Evolutionary conservation across 2,329 filamentous ascomycete species (phyloP).

Genomic region (Cadophora sp.): DNA sequence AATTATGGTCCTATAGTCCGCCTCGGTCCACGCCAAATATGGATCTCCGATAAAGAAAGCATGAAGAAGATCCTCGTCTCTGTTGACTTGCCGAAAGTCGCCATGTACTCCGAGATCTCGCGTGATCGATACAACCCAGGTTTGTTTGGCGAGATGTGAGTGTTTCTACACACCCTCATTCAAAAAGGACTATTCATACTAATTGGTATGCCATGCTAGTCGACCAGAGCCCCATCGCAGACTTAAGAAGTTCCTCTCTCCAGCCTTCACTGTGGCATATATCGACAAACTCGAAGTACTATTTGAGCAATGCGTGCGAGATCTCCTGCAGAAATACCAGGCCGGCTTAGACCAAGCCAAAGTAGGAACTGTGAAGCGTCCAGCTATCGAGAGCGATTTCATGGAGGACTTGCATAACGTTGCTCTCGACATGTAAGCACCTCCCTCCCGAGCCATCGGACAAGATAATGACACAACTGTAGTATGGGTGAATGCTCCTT

Average conservation of each 20-base stretch:
- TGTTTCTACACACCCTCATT: background rate
- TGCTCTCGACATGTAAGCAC: slow-evolving; percentile 35
- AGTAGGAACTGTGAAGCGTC: background rate
- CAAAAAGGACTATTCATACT: background rate
- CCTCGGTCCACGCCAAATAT: slow-evolving; percentile 36
- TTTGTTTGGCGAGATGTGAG: slow-evolving; percentile 37
- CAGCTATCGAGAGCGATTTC: slow-evolving; percentile 32
- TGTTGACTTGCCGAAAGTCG: slow-evolving; percentile 36
- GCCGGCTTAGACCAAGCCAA: slow-evolving; percentile 22
- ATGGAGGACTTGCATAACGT: slow-evolving; percentile 43
- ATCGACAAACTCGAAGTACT: slow-evolving; percentile 38
- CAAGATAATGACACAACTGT: background rate
- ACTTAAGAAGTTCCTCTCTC: slow-evolving; percentile 40
- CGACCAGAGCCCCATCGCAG: slow-evolving; percentile 38
- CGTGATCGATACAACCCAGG: slow-evolving; percentile 28
- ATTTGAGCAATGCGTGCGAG: slow-evolving; percentile 34
- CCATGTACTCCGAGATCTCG: slow-evolving; percentile 38
- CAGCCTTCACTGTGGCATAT: slow-evolving; percentile 40
- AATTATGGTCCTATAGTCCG: slow-evolving; percentile 35
- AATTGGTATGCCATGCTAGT: slow-evolving; percentile 16
- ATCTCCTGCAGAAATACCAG: slow-evolving; percentile 32
- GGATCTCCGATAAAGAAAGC: slow-evolving; percentile 36
- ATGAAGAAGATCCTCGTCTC: slow-evolving; percentile 36
- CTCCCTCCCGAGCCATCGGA: background rate
- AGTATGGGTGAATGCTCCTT: slow-evolving; percentile 41